Percentiles rank a stretch among this genome's conserved stretches.
phyloP scores from a whole-genome alignment of 805 yeast genomes.

The Brettanomyces custersianus region DNA sequence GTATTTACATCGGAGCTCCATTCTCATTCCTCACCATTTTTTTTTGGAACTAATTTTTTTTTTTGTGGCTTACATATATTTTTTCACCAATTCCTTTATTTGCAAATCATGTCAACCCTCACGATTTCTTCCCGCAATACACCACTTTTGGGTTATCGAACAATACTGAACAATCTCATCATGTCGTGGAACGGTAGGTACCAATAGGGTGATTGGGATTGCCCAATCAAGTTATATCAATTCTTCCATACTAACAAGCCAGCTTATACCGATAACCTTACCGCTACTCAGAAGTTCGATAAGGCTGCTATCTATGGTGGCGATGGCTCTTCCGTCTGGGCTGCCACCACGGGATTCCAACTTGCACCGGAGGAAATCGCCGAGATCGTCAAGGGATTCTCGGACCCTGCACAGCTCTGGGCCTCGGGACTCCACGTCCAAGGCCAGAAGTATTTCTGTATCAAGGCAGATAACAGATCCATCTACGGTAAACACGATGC shows the following conservation, averaged over 20 bases:
- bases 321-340: conserved; percentile 95
- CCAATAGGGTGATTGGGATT: background rate
- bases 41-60: no score
- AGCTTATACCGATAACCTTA: conserved; percentile 94
- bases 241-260: conserved; percentile 1
- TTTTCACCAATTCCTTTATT: no score
- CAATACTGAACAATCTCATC: conserved; percentile 2
- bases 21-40: no score
- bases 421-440: conserved; percentile 79
- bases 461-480: conserved; percentile 86
- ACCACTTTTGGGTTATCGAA: no score
- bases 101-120: no score
- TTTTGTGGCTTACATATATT: no score
- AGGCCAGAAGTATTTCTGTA: conserved; percentile 78
- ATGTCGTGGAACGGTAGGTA: conserved; percentile 30
- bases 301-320: conserved; percentile 88
- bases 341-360: conserved; percentile 59
- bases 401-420: conserved; percentile 71
- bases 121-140: no score
- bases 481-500: conserved; percentile 89
- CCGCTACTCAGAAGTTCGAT: conserved; percentile 82
- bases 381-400: conserved; percentile 71
- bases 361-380: conserved; percentile 63
- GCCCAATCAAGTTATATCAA: background rate
- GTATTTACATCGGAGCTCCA: no score